Conservation (phyloP, 352 stramenopile genomes). For the Phytophthora syringae region DNA sequence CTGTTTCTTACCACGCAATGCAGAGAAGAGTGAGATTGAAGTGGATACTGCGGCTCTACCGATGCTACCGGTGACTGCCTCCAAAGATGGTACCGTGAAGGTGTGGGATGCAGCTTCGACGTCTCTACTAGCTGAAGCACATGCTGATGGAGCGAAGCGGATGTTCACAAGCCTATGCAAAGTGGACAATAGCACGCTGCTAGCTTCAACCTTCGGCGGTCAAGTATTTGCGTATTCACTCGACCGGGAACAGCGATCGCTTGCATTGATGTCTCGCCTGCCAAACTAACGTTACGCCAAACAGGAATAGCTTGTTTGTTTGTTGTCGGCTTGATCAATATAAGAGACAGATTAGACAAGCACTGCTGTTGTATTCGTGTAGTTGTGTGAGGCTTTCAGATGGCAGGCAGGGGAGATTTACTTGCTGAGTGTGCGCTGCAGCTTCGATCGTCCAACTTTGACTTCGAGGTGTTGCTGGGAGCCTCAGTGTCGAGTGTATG, state of each 20-base stretch:
- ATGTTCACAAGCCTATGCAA: slow-evolving; percentile 77
- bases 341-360: slow-evolving; percentile 25
- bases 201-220: slow-evolving; percentile 67
- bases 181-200: slow-evolving; percentile 37
- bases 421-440: slow-evolving; percentile 57
- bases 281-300: slow-evolving; percentile 10
- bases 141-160: slow-evolving; percentile 42
- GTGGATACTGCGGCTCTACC: slow-evolving; percentile 8
- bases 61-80: slow-evolving; percentile 63
- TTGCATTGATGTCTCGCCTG: slow-evolving; percentile 18
- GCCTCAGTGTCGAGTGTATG: slow-evolving; percentile 53
- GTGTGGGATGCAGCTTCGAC: slow-evolving; percentile 58
- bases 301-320: slow-evolving; percentile 27
- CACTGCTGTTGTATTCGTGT: too few species aligned
- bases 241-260: slow-evolving; percentile 28
- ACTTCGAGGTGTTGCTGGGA: slow-evolving; percentile 68
- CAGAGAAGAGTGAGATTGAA: slow-evolving; percentile 18
- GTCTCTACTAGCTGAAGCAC: slow-evolving; percentile 47
- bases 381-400: too few species aligned
- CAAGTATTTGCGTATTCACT: slow-evolving; percentile 55
- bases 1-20: slow-evolving; percentile 53
- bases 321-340: slow-evolving; percentile 5
- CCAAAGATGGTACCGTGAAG: slow-evolving; percentile 83
- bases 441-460: slow-evolving; percentile 52
- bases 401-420: slow-evolving; percentile 23